phyloP scores from a whole-genome alignment of 1,284 basidiomycete genomes.

The Cerrena zonata region DNA sequence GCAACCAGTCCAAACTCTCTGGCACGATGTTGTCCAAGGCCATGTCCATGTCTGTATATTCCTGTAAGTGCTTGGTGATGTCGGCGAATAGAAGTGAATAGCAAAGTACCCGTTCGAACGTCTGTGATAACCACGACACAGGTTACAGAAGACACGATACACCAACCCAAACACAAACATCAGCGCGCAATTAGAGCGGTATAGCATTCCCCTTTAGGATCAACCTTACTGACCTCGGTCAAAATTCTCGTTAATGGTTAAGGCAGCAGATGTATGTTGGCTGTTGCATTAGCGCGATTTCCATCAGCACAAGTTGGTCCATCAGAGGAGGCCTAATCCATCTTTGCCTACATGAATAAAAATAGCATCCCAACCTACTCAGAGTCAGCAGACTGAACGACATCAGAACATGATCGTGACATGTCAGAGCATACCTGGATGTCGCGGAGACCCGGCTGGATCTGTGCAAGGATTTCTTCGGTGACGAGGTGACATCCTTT shows the following conservation, averaged over 20 bases:
- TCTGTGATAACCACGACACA: too few relatives aligned
- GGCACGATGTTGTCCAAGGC: slow-evolving; percentile 84
- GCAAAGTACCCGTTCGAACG: not conserved
- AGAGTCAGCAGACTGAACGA: slow-evolving; percentile 13
- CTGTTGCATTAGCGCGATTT: too few relatives aligned
- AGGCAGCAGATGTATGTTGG: slow-evolving; percentile 84
- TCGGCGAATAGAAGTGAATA: not conserved
- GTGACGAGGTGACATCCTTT: slow-evolving; percentile 88
- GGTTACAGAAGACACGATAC: too few relatives aligned
- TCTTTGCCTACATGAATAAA: slow-evolving; percentile 70
- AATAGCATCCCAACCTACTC: slow-evolving; percentile 66
- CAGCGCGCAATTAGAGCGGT: not conserved
- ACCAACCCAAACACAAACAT: too few relatives aligned
- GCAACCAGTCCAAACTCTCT: slow-evolving; percentile 79
- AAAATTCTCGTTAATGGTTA: slow-evolving; percentile 85
- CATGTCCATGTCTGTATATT: slow-evolving; percentile 72
- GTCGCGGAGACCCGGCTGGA: slow-evolving; percentile 67
- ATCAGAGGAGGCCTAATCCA: too few relatives aligned
- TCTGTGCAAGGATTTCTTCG: slow-evolving; percentile 66
- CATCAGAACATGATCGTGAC: slow-evolving; percentile 13
- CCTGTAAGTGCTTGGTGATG: slow-evolving; percentile 4
- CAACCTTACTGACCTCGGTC: slow-evolving; percentile 51
- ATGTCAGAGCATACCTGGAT: slow-evolving; percentile 50
- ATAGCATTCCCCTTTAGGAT: not conserved
- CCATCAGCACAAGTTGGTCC: too few relatives aligned